phyloP scores from a whole-genome alignment of 2,329 filamentous ascomycete genomes.

The Biscogniauxia sp. region DNA sequence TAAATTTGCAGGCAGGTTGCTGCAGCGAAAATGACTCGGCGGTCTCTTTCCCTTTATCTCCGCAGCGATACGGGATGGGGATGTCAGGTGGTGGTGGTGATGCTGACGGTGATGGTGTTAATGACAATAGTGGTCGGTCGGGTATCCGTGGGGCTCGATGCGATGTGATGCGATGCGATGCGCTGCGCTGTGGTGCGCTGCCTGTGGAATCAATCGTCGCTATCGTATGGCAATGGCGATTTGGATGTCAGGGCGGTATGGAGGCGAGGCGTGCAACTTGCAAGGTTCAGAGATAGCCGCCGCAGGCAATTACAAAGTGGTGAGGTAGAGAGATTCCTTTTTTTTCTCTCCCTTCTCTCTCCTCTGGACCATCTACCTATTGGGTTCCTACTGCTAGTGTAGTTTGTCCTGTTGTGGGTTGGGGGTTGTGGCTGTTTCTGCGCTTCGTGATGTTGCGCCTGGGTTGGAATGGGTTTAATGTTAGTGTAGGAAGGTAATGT shows the following conservation, averaged over 20 bases:
- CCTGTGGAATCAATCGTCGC: conserved; percentile 6
- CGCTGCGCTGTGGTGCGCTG: background rate
- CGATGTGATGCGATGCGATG: background rate
- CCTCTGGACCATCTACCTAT: no score
- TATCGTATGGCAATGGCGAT: conserved; percentile 11
- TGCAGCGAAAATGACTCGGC: conserved; percentile 4
- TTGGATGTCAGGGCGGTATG: conserved; percentile 13
- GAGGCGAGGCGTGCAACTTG: conserved; percentile 20
- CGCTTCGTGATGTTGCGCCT: conserved; percentile 3
- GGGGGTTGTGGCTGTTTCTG: conserved; percentile 11
- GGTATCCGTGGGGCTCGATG: conserved; percentile 13
- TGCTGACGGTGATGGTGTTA: no score
- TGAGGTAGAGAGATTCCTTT: background rate
- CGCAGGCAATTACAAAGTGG: conserved; percentile 1
- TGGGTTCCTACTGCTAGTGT: background rate
- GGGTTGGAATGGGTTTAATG: conserved; percentile 8
- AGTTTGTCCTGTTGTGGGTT: background rate
- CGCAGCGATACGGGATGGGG: background rate
- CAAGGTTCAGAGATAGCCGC: conserved; percentile 14
- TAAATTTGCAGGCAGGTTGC: conserved; percentile 3
- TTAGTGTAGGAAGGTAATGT: conserved; percentile 7
- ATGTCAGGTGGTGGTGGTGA: no score
- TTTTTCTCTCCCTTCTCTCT: background rate
- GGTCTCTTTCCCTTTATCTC: conserved; percentile 4
- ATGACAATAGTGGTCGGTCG: conserved; percentile 8